These are phyloP conservation scores for Immersiella caudata DNA, from an alignment of 495 filamentous ascomycete species.

Conservation along the genomic window DNA sequence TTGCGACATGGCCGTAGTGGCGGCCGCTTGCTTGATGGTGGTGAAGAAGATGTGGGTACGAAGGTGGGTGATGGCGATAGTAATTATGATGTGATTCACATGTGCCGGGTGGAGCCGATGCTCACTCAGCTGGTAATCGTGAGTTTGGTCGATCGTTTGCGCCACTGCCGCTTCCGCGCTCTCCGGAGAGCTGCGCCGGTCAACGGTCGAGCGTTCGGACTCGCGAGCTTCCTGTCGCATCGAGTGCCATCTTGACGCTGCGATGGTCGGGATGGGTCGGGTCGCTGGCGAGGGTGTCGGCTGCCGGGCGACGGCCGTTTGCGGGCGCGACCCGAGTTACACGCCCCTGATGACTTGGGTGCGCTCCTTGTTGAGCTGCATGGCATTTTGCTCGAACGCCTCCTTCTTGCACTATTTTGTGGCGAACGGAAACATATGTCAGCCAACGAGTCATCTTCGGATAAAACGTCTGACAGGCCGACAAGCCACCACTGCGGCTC, in stretches of 20 bases:
- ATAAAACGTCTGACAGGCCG: conserved; percentile 46
- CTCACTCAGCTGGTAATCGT: neutral
- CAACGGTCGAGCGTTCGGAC: neutral
- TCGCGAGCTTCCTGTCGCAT: neutral
- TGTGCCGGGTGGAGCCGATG: neutral
- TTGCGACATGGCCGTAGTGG: neutral
- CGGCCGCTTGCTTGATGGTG: neutral
- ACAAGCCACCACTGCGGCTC: conserved; percentile 52
- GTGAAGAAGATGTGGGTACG: neutral
- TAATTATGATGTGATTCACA: conserved; percentile 1
- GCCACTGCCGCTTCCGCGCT: conserved; percentile 17
- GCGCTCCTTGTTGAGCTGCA: conserved; percentile 86
- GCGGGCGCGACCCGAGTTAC: conserved; percentile 29
- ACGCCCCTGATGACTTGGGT: conserved; percentile 63
- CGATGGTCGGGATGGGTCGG: neutral
- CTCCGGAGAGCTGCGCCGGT: neutral
- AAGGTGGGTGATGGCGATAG: neutral
- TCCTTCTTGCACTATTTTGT: conserved; percentile 83
- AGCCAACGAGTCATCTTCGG: conserved; percentile 36
- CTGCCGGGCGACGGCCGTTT: neutral
- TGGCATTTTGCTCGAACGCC: conserved; percentile 85
- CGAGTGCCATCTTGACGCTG: neutral
- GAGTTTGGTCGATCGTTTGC: conserved; percentile 1
- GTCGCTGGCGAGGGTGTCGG: neutral
- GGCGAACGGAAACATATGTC: conserved; percentile 29